Base-by-base conservation (phyloP, 2,329 filamentous ascomycete species). In the Ramularia collo-cygni region DNA sequence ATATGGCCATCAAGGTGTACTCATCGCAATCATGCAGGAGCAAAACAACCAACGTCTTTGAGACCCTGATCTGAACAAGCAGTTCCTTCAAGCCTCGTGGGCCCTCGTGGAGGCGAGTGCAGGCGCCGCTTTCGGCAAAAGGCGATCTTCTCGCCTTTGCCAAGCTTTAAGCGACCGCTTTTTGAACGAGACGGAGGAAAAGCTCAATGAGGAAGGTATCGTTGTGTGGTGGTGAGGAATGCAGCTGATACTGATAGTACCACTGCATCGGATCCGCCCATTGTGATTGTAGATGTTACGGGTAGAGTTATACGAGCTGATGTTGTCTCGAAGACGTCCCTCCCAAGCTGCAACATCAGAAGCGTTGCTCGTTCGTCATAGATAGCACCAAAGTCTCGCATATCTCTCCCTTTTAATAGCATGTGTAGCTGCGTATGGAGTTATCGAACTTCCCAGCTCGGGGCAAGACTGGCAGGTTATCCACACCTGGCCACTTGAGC, bases 391-490 rank as follows among this genome's bases (percentile, higher is more conserved):
- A n/a, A n/a, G n/a, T n/a, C n/a, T n/a, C n/a, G n/a, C n/a, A n/a
- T n/a, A n/a, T n/a, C n/a, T n/a, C n/a, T n/a, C n/a, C 35, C 35
- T 6, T 15, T 15, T 15, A 51, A 29, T 51, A 51, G 30, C 48
- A 51, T 14, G 47, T 43, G 27, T 48, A 51, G 19, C 43, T 47
- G 15, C 29, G 15, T 12, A 48, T 40, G 15, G 42, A 37, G 28
- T 49, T 38, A 28, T 51, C 42, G 39, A 36, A 51, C 18, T 34
- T 33, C 7, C 46, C 46, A 7, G n/a, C 39, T 14, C 38, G 29
- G 4, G 48, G 46, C 6, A n/a, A 28, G 8, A 10, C 17, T 2
- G 35, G 30, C 15, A 51, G 37, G 26, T 49, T 29, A 13, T 33
- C 15, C 17, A 40, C 19, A 14, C 48, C 48, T 7, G 48, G 48